Percentiles rank a stretch among this genome's conserved stretches.
Conservation (phyloP, 805 yeast species). For the Kuraishia borneana region DNA sequence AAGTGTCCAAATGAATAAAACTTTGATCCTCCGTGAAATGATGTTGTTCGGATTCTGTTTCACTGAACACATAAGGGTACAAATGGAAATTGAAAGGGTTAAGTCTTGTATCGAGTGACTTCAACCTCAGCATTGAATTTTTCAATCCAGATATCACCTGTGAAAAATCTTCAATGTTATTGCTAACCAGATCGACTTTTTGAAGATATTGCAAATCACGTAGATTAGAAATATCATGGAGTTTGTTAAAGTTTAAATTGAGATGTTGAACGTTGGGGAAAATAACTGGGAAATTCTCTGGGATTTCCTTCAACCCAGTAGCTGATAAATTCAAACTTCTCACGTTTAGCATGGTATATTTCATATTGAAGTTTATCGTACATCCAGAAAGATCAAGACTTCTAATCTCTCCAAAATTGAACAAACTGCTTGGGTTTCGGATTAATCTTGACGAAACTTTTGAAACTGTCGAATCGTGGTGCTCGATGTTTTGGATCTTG, state of each 20-base stretch:
- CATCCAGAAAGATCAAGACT: slow-evolving; percentile 12
- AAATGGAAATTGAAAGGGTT: slow-evolving; percentile 34
- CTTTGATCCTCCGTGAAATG: slow-evolving; percentile 11
- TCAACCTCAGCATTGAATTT: slow-evolving; percentile 21
- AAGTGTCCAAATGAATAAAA: slow-evolving; percentile 30
- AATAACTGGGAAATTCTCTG: slow-evolving; percentile 20
- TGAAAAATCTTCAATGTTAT: slow-evolving; percentile 25
- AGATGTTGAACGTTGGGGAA: slow-evolving; percentile 37
- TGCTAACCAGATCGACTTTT: slow-evolving; percentile 33
- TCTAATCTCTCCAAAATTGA: slow-evolving; percentile 12
- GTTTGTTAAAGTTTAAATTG: slow-evolving; percentile 38
- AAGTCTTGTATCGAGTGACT: slow-evolving; percentile 33
- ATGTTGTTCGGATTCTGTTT: slow-evolving; percentile 19
- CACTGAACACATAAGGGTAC: slow-evolving; percentile 44
- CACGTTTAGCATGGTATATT: not conserved
- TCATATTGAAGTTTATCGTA: not conserved
- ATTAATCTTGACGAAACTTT: slow-evolving; percentile 23
- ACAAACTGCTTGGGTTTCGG: slow-evolving; percentile 5
- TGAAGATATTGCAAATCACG: slow-evolving; percentile 21
- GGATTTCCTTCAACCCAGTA: slow-evolving; percentile 27
- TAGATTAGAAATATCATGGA: slow-evolving; percentile 23
- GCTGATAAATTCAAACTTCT: slow-evolving; percentile 27
- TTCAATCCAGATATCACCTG: slow-evolving; percentile 20
- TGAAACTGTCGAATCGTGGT: slow-evolving; percentile 21
- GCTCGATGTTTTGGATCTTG: slow-evolving; percentile 10